phyloP scores from a whole-genome alignment of 495 filamentous ascomycete genomes.

The Penicillium paradoxum region DNA sequence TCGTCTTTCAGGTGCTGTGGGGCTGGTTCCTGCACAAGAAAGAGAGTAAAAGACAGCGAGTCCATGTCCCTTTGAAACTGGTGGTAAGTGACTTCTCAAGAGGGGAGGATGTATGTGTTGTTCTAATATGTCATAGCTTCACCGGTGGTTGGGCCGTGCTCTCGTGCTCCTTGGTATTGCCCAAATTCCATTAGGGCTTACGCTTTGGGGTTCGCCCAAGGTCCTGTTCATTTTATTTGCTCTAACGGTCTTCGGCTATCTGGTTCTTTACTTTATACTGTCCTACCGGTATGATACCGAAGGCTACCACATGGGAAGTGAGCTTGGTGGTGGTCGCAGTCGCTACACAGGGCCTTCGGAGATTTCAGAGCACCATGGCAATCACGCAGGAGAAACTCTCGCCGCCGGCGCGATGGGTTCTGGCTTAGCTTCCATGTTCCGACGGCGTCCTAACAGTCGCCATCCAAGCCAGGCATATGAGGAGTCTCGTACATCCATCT shows the following conservation, averaged over 20 bases:
- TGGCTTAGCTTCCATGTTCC: constrained; percentile 55
- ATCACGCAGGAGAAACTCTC: constrained; percentile 30
- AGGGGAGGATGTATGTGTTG: neutral
- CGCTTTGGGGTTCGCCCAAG: constrained; percentile 87
- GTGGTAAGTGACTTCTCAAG: constrained; percentile 46
- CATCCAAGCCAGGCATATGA: constrained; percentile 32
- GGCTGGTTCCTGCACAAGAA: constrained; percentile 65
- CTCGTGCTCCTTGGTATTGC: constrained; percentile 75
- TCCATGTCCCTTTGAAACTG: constrained; percentile 60
- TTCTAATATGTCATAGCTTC: constrained; percentile 42
- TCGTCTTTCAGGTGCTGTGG: constrained; percentile 74
- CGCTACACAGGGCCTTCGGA: constrained; percentile 43
- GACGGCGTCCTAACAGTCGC: constrained; percentile 36
- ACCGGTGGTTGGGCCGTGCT: constrained; percentile 79
- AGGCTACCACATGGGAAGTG: constrained; percentile 42
- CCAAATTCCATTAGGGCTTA: constrained; percentile 85
- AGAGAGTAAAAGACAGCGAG: constrained; percentile 54
- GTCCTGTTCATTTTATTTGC: constrained; percentile 80
- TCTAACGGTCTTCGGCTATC: constrained; percentile 60
- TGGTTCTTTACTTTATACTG: constrained; percentile 68
- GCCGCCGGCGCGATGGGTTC: constrained; percentile 55
- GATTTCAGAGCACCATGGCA: constrained; percentile 27
- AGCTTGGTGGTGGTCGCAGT: constrained; percentile 50
- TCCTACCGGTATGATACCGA: constrained; percentile 56
- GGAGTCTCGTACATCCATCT: constrained; percentile 48